Evolutionary conservation across 108 stramenopile genomes (phyloP).

Genomic region (Nitzschia inconspicua): DNA sequence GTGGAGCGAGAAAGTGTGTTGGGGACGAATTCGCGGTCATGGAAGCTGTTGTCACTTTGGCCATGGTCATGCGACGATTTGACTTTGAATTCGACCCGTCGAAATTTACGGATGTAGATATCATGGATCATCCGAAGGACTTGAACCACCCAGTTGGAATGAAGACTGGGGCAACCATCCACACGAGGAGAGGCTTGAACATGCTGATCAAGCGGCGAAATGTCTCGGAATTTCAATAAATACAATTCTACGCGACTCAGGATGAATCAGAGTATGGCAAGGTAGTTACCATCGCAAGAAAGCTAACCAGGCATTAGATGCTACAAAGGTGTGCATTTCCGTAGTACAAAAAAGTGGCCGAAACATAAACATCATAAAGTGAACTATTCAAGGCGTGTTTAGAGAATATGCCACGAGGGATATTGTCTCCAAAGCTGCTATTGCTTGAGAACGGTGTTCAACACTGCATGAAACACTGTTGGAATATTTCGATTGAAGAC

Average conservation of each 20-base stretch:
- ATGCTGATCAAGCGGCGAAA: constrained; percentile 76
- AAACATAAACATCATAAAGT: too few relatives aligned
- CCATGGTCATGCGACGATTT: constrained; percentile 86
- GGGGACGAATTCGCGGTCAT: constrained; percentile 95
- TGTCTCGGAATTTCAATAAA: too few relatives aligned
- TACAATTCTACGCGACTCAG: too few relatives aligned
- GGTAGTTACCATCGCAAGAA: too few relatives aligned
- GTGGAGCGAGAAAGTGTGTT: constrained; percentile 93
- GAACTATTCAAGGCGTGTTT: too few relatives aligned
- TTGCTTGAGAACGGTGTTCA: too few relatives aligned
- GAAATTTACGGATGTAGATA: constrained; percentile 20
- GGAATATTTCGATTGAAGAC: too few relatives aligned
- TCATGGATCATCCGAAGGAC: constrained; percentile 16
- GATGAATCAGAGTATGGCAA: too few relatives aligned
- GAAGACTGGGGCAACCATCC: constrained; percentile 95
- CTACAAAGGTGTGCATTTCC: constrained; percentile 4
- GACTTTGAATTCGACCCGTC: constrained; percentile 89
- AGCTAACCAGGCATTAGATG: not conserved
- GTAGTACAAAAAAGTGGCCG: too few relatives aligned
- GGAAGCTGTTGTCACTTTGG: constrained; percentile 91
- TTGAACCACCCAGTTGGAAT: constrained; percentile 93
- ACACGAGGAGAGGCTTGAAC: constrained; percentile 88
- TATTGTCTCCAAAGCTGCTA: too few relatives aligned
- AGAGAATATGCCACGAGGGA: too few relatives aligned
- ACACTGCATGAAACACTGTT: too few relatives aligned